Evolutionary conservation across 2,329 filamentous ascomycete genomes (phyloP).

Genomic region (Aureobasidium uvarum): DNA sequence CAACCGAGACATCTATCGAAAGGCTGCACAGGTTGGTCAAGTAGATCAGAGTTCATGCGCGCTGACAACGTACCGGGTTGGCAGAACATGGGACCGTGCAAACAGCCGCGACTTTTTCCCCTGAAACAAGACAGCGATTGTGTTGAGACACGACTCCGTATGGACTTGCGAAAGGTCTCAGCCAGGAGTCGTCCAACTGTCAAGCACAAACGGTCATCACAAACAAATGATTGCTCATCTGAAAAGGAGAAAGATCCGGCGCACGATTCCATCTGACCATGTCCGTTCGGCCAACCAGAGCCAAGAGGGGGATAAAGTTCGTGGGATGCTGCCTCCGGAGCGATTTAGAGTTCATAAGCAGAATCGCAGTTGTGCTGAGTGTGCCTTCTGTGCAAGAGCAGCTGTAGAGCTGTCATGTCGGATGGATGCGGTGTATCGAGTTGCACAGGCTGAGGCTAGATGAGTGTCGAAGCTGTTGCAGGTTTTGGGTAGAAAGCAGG

Average conservation of each 20-base stretch:
- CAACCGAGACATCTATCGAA: background rate
- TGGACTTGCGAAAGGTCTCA: constrained; percentile 4
- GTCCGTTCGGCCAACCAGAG: constrained; percentile 22
- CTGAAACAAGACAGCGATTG: constrained; percentile 14
- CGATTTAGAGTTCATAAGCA: constrained; percentile 20
- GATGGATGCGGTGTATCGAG: background rate
- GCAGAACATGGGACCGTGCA: constrained; percentile 3
- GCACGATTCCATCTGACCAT: constrained; percentile 13
- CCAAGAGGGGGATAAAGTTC: constrained; percentile 9
- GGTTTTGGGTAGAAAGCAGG: background rate
- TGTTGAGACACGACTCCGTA: constrained; percentile 8
- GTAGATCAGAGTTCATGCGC: constrained; percentile 16
- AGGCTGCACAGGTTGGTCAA: background rate
- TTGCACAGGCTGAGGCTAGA: background rate
- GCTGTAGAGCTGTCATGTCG: background rate
- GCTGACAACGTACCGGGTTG: constrained; percentile 19
- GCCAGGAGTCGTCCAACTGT: constrained; percentile 12
- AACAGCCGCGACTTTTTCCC: constrained; percentile 22
- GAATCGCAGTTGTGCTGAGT: background rate
- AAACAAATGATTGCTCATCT: background rate
- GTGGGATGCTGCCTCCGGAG: constrained; percentile 21
- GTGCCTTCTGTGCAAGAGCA: background rate
- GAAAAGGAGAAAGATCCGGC: constrained; percentile 12
- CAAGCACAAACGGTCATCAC: background rate
- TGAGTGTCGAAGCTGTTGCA: background rate